phyloP scores from a whole-genome alignment of 352 stramenopile genomes.

The Stramenopiles sp. region DNA sequence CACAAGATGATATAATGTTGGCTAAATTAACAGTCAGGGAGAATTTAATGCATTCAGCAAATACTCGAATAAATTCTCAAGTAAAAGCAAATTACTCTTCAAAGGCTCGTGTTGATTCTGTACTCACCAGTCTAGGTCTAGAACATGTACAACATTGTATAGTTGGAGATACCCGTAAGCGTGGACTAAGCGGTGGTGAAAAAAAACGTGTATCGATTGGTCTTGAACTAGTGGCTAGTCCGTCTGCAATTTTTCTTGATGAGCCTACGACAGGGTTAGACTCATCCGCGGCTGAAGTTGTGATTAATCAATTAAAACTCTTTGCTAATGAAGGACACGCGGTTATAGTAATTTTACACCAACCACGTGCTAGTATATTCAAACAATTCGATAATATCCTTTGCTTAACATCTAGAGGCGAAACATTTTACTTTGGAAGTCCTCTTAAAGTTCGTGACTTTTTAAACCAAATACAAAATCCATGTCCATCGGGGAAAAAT shows the following conservation, averaged over 20 bases:
- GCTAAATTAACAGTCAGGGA: conserved; percentile 1
- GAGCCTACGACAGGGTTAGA: conserved; percentile 46
- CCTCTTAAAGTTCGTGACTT: not conserved
- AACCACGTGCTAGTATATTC: conserved; percentile 25
- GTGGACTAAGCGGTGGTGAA: conserved; percentile 20
- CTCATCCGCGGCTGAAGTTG: conserved; percentile 31
- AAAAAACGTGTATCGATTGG: conserved; percentile 33
- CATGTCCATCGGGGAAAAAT: not conserved
- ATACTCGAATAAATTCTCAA: not conserved
- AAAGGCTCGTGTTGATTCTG: not conserved
- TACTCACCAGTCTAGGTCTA: not conserved
- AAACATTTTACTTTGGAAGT: conserved; percentile 22
- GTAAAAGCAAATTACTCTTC: not conserved
- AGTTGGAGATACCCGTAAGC: not conserved
- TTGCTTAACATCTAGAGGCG: conserved; percentile 20
- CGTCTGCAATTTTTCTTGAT: conserved; percentile 30
- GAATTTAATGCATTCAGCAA: conserved; percentile 1
- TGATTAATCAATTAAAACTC: conserved; percentile 32
- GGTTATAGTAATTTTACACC: conserved; percentile 31
- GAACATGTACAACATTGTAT: not conserved
- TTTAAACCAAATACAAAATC: no score
- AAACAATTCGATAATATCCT: conserved; percentile 26
- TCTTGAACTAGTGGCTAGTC: conserved; percentile 38
- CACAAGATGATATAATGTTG: conserved; percentile 9
- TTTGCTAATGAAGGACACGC: conserved; percentile 30